phyloP scores from a whole-genome alignment of 1,139 yeast genomes.

The Candida albicans region DNA sequence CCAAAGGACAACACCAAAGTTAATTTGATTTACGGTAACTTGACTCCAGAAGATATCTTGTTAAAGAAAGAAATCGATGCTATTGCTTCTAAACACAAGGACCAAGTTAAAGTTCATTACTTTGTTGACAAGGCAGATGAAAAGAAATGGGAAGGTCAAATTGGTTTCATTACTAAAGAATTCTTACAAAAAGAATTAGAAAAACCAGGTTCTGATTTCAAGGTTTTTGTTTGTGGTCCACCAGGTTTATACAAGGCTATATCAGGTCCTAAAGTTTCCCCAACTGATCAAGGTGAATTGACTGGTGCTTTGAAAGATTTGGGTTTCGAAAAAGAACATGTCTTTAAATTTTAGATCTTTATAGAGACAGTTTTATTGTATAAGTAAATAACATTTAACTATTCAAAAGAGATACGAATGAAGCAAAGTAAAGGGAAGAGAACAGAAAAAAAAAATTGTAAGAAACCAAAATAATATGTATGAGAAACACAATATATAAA shows the following conservation, averaged over 20 bases:
- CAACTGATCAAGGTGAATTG: constrained; percentile 93
- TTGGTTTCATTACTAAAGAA: constrained; percentile 82
- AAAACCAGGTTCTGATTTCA: constrained; percentile 58
- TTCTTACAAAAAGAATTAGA: constrained; percentile 69
- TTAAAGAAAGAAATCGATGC: constrained; percentile 77
- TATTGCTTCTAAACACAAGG: constrained; percentile 57
- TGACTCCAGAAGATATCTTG: constrained; percentile 74
- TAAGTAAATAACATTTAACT: not conserved
- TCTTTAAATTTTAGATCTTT: constrained; percentile 70
- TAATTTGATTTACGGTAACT: constrained; percentile 73
- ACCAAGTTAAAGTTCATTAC: constrained; percentile 71
- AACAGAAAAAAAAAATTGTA: not conserved
- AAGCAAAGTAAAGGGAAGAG: not conserved
- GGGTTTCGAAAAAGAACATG: constrained; percentile 85
- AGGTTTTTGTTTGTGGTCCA: constrained; percentile 91
- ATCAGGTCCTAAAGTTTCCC: constrained; percentile 83
- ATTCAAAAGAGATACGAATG: not conserved
- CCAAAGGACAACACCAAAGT: constrained; percentile 79
- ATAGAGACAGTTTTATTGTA: not conserved
- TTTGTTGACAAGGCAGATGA: constrained; percentile 63
- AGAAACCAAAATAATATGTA: not conserved
- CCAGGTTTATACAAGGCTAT: constrained; percentile 49
- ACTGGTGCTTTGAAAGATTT: constrained; percentile 84
- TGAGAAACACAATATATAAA: not conserved
- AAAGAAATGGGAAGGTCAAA: constrained; percentile 73